Evolutionary conservation across 139 green algal species (phyloP), one percentile per base, ranked within the genome.

Genomic region (Monoraphidium neglectum): DNA sequence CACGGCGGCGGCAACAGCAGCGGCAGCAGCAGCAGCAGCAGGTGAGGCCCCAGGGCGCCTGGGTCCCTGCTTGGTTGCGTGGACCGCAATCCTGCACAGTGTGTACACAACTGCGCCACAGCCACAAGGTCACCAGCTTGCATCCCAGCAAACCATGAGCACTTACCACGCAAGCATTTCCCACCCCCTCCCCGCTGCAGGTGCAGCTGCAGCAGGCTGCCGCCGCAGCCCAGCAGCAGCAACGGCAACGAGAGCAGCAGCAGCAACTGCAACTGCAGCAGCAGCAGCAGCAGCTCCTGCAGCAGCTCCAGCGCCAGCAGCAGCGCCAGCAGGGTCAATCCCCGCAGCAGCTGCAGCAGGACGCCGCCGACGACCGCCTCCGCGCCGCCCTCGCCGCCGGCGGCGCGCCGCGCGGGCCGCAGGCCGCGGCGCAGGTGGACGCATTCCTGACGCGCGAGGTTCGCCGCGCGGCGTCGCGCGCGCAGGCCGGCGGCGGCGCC

Each of bases 361-460:
- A 70, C 2, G 56, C 56, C 56, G 8, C n/a, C 13, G 24, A 30
- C 56, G 56, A 63, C 56, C 26, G 26, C n/a, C 56, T 63, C 26
- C 26, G 26, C 56, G 56, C 56, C 8, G 56, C 56, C 56, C 26
- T 63, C 10, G 56, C 5, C 10, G 6, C 12, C 26, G 24, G 56
- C 56, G 56, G 5, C 10, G 24, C 13, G 56, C n/a, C 26, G 8
- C 56, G 56, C 24, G 56, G n/a, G 26, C 56, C 21, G 16, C 49
- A n/a, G 26, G 5, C 56, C 56, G 12, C n/a, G 8, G 56, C 56
- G 10, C 56, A 63, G 56, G 12, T 51, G 43, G 8, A 51, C 8
- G 73, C 35, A 8, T 79, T 79, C 62, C 62, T 79, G 26, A 38
- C 49, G 2, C 49, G 73, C 28, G 73, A 79, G 30, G 38, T 79